Percentiles rank a stretch among this genome's conserved stretches.
These are phyloP conservation scores for Globisporangium yorkense DNA, from an alignment of 352 stramenopile genomes.

Conservation along the genomic window DNA sequence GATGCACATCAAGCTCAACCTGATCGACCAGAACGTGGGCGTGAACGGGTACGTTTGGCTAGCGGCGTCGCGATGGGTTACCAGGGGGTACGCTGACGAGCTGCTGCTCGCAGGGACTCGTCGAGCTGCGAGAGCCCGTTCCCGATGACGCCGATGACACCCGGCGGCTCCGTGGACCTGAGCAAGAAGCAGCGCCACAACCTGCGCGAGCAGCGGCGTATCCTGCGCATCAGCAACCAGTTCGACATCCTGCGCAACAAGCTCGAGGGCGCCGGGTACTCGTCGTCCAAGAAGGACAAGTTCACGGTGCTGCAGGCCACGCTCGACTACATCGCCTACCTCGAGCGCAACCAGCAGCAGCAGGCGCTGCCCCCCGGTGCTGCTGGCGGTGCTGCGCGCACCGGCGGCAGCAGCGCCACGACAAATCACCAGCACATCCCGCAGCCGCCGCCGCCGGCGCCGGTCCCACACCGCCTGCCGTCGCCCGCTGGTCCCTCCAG, in stretches of 20 bases:
- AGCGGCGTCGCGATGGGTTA: background rate
- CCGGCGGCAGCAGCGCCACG: slow-evolving; percentile 1
- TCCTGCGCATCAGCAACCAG: slow-evolving; percentile 80
- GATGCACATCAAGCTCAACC: slow-evolving; percentile 84
- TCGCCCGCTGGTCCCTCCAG: slow-evolving; percentile 26
- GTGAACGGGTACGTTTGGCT: slow-evolving; percentile 23
- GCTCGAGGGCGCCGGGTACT: slow-evolving; percentile 65
- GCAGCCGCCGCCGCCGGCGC: slow-evolving; percentile 14
- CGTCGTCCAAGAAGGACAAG: slow-evolving; percentile 82
- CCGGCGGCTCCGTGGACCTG: slow-evolving; percentile 43
- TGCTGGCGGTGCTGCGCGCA: slow-evolving; percentile 4
- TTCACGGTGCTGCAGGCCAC: slow-evolving; percentile 80
- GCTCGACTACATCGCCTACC: slow-evolving; percentile 74
- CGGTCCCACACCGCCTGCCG: slow-evolving; percentile 19
- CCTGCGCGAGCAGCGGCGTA: slow-evolving; percentile 71
- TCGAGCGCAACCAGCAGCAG: slow-evolving; percentile 52
- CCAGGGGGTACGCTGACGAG: background rate
- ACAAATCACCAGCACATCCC: slow-evolving; percentile 15
- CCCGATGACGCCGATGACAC: slow-evolving; percentile 47
- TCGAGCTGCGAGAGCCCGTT: slow-evolving; percentile 73
- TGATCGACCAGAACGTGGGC: slow-evolving; percentile 68
- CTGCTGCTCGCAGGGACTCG: slow-evolving; percentile 23
- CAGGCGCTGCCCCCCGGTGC: slow-evolving; percentile 11
- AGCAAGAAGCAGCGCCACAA: slow-evolving; percentile 86
- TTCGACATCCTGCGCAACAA: slow-evolving; percentile 78